Conservation (phyloP, 805 yeast genomes). For the Candida verbasci region DNA sequence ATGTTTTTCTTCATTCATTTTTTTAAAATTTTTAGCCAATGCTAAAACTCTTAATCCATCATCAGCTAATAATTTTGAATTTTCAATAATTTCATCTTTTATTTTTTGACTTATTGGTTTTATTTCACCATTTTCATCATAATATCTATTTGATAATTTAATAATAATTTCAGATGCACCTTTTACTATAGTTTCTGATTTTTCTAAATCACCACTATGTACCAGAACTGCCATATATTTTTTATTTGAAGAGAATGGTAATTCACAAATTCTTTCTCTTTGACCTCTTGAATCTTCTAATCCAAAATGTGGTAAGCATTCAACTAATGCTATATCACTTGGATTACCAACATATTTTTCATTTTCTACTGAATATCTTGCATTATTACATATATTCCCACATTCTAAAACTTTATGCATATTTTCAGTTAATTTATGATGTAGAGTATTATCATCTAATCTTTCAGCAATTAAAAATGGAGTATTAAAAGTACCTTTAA, state of each 20-base stretch:
- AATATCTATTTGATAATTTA: conserved; percentile 54
- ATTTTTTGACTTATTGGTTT: conserved; percentile 54
- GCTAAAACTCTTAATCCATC: conserved; percentile 87
- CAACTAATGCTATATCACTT: conserved; percentile 87
- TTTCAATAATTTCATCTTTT: conserved; percentile 43
- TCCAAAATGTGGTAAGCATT: conserved; percentile 65
- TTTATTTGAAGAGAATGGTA: conserved; percentile 79
- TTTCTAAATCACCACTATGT: conserved; percentile 54
- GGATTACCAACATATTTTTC: conserved; percentile 85
- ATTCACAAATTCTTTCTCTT: conserved; percentile 59
- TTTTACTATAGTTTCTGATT: conserved; percentile 64
- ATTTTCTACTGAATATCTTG: conserved; percentile 62
- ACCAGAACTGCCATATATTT: conserved; percentile 87
- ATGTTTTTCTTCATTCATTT: conserved; percentile 26
- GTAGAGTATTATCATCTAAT: conserved; percentile 34
- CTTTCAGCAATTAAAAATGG: conserved; percentile 47
- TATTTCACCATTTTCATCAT: conserved; percentile 54
- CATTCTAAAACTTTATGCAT: conserved; percentile 53
- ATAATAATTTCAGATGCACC: conserved; percentile 86
- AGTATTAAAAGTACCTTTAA: conserved; percentile 36
- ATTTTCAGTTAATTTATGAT: conserved; percentile 49
- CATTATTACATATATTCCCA: conserved; percentile 74
- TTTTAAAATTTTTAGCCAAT: conserved; percentile 52
- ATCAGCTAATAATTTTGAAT: conserved; percentile 63
- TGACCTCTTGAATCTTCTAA: conserved; percentile 65